phyloP scores from a whole-genome alignment of 805 yeast genomes.

The Ogataea polymorpha region DNA sequence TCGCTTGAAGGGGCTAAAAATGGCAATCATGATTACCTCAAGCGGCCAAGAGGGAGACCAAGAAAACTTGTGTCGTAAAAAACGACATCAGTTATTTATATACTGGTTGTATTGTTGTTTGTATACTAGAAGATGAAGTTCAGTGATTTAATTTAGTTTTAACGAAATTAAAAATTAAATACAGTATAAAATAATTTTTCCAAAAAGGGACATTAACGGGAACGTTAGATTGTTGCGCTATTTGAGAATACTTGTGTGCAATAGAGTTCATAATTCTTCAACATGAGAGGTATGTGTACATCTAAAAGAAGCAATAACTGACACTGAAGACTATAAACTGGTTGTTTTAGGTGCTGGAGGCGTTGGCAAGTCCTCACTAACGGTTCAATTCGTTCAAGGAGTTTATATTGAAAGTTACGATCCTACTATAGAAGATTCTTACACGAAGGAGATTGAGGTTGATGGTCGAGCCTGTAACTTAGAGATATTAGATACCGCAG shows the following conservation, averaged over 20 bases:
- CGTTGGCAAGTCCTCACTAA: conserved; percentile 91
- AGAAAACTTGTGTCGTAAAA: conserved; percentile 17
- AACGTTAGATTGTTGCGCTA: background rate
- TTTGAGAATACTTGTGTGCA: no score
- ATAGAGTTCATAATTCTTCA: background rate
- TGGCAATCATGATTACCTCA: conserved; percentile 18
- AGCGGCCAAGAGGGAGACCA: conserved; percentile 28
- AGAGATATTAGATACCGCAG: conserved; percentile 70
- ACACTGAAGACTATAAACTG: conserved; percentile 65
- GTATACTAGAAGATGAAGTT: background rate
- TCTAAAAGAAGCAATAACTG: background rate
- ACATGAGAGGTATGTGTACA: conserved; percentile 6
- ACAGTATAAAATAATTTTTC: conserved; percentile 1
- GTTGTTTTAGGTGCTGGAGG: conserved; percentile 97
- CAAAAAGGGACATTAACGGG: conserved; percentile 2
- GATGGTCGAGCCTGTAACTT: conserved; percentile 85
- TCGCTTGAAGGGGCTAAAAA: conserved; percentile 4
- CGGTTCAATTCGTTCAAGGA: conserved; percentile 90
- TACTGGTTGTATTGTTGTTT: no score
- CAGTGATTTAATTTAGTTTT: no score
- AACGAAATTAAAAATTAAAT: background rate
- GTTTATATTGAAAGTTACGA: conserved; percentile 88
- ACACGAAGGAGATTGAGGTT: conserved; percentile 81
- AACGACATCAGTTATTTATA: background rate
- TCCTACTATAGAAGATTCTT: conserved; percentile 96